Percentiles rank a stretch among this genome's conserved stretches.
Conservation (phyloP, 2,329 filamentous ascomycete genomes). For the Xylariaceae sp. region DNA sequence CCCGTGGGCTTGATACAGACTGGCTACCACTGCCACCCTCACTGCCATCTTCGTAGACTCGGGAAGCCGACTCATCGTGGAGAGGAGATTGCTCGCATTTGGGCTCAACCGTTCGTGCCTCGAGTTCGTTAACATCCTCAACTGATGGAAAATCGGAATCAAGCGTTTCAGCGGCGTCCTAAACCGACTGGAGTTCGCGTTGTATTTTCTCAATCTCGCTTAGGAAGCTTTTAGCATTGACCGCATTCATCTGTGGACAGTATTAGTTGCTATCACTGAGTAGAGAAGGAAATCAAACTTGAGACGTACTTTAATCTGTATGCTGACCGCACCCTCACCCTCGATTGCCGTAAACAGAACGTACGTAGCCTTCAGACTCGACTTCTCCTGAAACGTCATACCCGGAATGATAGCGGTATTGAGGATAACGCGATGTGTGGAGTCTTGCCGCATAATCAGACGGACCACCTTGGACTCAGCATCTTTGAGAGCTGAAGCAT, state of each 20-base stretch:
- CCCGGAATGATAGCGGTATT: slow-evolving; percentile 76
- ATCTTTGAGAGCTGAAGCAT: slow-evolving; percentile 47
- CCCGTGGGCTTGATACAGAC: background rate
- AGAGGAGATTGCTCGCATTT: background rate
- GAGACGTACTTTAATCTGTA: slow-evolving; percentile 54
- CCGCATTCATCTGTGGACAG: slow-evolving; percentile 43
- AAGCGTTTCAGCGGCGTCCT: slow-evolving; percentile 21
- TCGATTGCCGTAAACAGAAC: slow-evolving; percentile 63
- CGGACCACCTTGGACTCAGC: slow-evolving; percentile 55
- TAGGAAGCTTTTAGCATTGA: slow-evolving; percentile 48
- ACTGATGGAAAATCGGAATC: slow-evolving; percentile 2
- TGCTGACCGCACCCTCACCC: slow-evolving; percentile 49
- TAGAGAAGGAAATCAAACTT: background rate
- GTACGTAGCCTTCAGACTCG: slow-evolving; percentile 63
- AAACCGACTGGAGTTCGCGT: slow-evolving; percentile 41
- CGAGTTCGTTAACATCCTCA: background rate
- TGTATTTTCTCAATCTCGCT: slow-evolving; percentile 46
- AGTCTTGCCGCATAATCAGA: slow-evolving; percentile 86
- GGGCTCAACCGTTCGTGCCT: background rate
- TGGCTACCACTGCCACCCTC: background rate
- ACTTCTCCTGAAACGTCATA: slow-evolving; percentile 73
- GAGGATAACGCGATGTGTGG: slow-evolving; percentile 77
- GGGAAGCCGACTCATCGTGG: background rate
- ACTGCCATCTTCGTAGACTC: background rate
- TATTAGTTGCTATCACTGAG: background rate